phyloP scores from a whole-genome alignment of 1,284 basidiomycete genomes.

The Meira miltonrushii region DNA sequence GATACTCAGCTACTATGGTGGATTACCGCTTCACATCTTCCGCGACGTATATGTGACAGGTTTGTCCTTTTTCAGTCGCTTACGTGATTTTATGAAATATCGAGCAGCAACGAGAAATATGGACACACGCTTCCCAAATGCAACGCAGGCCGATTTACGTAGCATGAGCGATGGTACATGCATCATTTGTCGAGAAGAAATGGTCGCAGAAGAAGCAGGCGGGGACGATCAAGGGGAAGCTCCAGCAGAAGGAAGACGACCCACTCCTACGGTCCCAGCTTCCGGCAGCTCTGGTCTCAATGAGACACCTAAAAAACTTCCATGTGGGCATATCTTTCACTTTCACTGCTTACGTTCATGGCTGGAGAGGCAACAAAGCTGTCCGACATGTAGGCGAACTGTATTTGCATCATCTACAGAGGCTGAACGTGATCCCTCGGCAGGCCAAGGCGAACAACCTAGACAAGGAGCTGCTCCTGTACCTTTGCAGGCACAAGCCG shows the following conservation, averaged over 20 bases:
- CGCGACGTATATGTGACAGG: slow-evolving; percentile 94
- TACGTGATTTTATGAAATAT: slow-evolving; percentile 81
- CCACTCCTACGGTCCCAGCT: neutral
- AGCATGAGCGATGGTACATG: slow-evolving; percentile 82
- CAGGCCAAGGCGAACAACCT: neutral
- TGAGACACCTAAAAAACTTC: slow-evolving; percentile 89
- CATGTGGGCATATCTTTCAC: slow-evolving; percentile 96
- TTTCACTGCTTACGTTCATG: slow-evolving; percentile 94
- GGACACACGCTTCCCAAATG: slow-evolving; percentile 91
- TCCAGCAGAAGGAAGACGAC: neutral
- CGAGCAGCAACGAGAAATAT: slow-evolving; percentile 91
- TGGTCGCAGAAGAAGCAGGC: slow-evolving; percentile 55
- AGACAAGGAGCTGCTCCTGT: neutral
- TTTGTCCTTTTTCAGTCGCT: slow-evolving; percentile 78
- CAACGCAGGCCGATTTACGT: slow-evolving; percentile 74
- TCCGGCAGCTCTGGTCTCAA: slow-evolving; percentile 57
- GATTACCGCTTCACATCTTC: slow-evolving; percentile 91
- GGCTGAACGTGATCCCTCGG: slow-evolving; percentile 1
- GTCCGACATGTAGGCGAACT: slow-evolving; percentile 90
- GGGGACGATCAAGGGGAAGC: slow-evolving; percentile 6
- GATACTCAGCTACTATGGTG: slow-evolving; percentile 85
- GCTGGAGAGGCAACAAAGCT: slow-evolving; percentile 86
- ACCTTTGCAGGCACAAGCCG: neutral
- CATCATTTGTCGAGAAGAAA: slow-evolving; percentile 98
- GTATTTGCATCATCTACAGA: slow-evolving; percentile 62